Percentiles rank a stretch among this genome's conserved stretches.
Conservation (phyloP, 1,284 basidiomycete genomes). For the Porodaedalea pini region DNA sequence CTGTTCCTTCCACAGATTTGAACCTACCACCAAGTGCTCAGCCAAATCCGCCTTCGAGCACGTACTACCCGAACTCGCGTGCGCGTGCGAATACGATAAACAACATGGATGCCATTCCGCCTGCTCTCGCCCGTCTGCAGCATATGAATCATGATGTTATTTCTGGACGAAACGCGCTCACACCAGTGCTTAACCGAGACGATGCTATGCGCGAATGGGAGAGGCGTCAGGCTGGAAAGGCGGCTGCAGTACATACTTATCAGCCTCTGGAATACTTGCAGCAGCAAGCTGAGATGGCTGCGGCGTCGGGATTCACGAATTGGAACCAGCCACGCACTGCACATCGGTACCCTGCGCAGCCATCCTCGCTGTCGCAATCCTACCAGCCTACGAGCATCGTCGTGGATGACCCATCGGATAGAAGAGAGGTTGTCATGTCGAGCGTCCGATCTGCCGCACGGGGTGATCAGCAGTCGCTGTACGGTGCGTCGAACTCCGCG, state of each 20-base stretch:
- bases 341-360: slow-evolving; percentile 53
- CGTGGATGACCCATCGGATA: slow-evolving; percentile 61
- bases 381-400: slow-evolving; percentile 52
- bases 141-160: slow-evolving; percentile 88
- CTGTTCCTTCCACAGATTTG: background rate
- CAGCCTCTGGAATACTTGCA: slow-evolving; percentile 87
- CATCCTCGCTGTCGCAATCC: slow-evolving; percentile 67
- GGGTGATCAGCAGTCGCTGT: slow-evolving; percentile 43
- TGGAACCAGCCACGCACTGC: slow-evolving; percentile 42
- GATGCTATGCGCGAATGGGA: slow-evolving; percentile 91
- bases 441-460: slow-evolving; percentile 69
- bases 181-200: slow-evolving; percentile 85
- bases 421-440: slow-evolving; percentile 68
- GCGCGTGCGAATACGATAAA: slow-evolving; percentile 87
- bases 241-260: slow-evolving; percentile 64
- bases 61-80: slow-evolving; percentile 67
- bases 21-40: slow-evolving; percentile 37
- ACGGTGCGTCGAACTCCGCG: slow-evolving; percentile 44
- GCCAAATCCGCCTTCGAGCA: slow-evolving; percentile 55
- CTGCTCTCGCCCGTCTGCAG: slow-evolving; percentile 83
- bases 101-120: slow-evolving; percentile 86
- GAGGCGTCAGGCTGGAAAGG: slow-evolving; percentile 69
- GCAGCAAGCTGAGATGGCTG: slow-evolving; percentile 85
- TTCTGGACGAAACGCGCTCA: slow-evolving; percentile 75
- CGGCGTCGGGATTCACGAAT: slow-evolving; percentile 51